Base-by-base conservation (phyloP, 2,329 filamentous ascomycete species). In the Fusarium penzigii region DNA sequence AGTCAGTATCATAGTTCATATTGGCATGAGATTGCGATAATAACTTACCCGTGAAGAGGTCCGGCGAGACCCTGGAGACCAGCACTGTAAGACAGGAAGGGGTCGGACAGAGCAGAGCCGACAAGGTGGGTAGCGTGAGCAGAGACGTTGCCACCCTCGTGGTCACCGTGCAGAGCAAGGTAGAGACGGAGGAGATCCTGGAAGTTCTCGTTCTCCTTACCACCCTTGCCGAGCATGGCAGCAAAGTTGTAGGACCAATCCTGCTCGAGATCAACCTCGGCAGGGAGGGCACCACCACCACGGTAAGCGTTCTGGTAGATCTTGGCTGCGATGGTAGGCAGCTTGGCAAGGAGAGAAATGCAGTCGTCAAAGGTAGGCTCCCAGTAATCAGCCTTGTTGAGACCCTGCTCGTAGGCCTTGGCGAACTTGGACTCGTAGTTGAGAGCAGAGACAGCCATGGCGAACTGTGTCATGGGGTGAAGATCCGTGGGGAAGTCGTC, bases 251-350 rank as follows among this genome's bases (percentile, higher is more conserved):
- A 99, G 68, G 88, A 85, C 82, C 97, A 99, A 75, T 99, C 94
- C 89, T 97, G 20, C 20, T 25, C 20, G 20, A 99, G 94, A 82
- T 97, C 93, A 85, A 96, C 95, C 84, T 97, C 88, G 75, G 96
- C 85, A 50, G 92, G 75, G 56, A 91, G 89, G 65, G 97, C 93
- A 88, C 97, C 97, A 80, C 94, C 94, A 72, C 96, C 94, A 87
- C 97, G 97, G 90, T 96, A 99, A 75, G 97, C 88, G 77, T 99
- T 99, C 83, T 96, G 94, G 88, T 99, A 99, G 85, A 99, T 99
- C 81, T 92, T 91, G 61, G 94, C 83, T 61, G 94, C 94, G 70
- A 99, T 97, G 75, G 91, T 97, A 74, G 94, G 94, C 68, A 99
- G 90, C 88, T 97, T 97, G 73, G 94, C 94, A 75, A 99, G 99